Conservation (phyloP, 2,329 filamentous ascomycete species). For the Helminthosporium solani region DNA sequence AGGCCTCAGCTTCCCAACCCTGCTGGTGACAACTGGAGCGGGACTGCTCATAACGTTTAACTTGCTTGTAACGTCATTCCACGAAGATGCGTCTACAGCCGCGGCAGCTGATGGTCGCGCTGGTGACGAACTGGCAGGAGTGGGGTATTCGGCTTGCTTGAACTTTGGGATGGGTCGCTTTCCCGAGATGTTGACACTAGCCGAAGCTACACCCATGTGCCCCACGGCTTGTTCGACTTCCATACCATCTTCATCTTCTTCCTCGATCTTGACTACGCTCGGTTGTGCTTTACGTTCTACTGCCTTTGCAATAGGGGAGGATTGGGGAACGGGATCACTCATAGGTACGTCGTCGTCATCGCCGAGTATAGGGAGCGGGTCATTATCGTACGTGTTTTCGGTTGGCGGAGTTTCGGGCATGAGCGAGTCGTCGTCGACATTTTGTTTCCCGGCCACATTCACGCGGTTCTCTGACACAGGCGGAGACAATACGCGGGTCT, state of each 20-base stretch:
- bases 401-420: conserved; percentile 46
- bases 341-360: conserved; percentile 77
- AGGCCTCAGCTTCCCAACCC: conserved; percentile 77
- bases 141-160: conserved; percentile 67
- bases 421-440: conserved; percentile 44
- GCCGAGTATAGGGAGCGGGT: conserved; percentile 57
- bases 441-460: conserved; percentile 21
- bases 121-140: conserved; percentile 76
- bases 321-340: conserved; percentile 76
- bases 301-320: conserved; percentile 80
- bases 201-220: conserved; percentile 59
- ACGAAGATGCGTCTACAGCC: conserved; percentile 74
- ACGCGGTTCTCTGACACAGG: conserved; percentile 54
- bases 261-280: conserved; percentile 61
- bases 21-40: conserved; percentile 59
- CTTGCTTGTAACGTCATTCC: conserved; percentile 83
- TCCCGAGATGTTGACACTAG: conserved; percentile 82
- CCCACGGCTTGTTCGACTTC: conserved; percentile 78
- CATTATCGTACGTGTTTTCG: conserved; percentile 48
- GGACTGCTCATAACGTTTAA: conserved; percentile 83
- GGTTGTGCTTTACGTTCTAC: conserved; percentile 67
- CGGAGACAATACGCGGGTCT: conserved; percentile 78
- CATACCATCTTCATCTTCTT: conserved; percentile 79
- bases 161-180: conserved; percentile 73
- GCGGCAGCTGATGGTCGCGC: conserved; percentile 57